These are phyloP conservation scores for Monosporascus sp. DNA, from an alignment of 2,329 filamentous ascomycete genomes.

Conservation along the genomic window DNA sequence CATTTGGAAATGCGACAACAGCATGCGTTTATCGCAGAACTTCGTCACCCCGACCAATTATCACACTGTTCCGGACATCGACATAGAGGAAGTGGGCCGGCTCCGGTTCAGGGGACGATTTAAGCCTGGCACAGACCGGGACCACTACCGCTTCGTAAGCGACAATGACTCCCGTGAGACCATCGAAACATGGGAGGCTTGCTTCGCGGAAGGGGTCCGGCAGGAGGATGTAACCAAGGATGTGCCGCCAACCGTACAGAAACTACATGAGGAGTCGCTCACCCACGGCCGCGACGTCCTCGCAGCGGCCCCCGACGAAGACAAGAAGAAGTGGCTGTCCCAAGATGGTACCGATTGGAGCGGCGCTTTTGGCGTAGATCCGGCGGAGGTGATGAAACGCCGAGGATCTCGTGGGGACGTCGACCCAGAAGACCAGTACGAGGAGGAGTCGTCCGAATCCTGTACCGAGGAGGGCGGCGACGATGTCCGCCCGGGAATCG, in stretches of 20 bases:
- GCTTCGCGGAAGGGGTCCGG: slow-evolving; percentile 80
- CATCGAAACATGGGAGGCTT: slow-evolving; percentile 91
- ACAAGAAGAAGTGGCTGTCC: slow-evolving; percentile 71
- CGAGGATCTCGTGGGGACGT: slow-evolving; percentile 16
- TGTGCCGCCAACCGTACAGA: slow-evolving; percentile 64
- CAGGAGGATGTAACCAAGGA: slow-evolving; percentile 64
- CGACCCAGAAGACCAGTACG: slow-evolving; percentile 34
- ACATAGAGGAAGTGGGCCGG: slow-evolving; percentile 74
- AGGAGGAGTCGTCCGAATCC: slow-evolving; percentile 20
- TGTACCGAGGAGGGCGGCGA: slow-evolving; percentile 29
- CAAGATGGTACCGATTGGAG: slow-evolving; percentile 82
- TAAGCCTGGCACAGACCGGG: slow-evolving; percentile 83
- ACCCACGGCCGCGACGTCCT: slow-evolving; percentile 77
- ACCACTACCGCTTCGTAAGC: slow-evolving; percentile 75
- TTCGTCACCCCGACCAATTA: slow-evolving; percentile 81
- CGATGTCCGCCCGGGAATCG: slow-evolving; percentile 15
- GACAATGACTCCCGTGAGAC: slow-evolving; percentile 90
- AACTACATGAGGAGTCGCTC: slow-evolving; percentile 76
- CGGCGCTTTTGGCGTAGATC: slow-evolving; percentile 77
- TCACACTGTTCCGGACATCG: slow-evolving; percentile 62
- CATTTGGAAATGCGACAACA: slow-evolving; percentile 77
- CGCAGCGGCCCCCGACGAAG: slow-evolving; percentile 63
- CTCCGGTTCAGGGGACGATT: slow-evolving; percentile 76
- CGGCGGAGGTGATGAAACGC: slow-evolving; percentile 42
- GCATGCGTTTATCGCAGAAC: slow-evolving; percentile 77